A percentile compares a stretch with the other conserved stretches of the same genome.
Conservation (phyloP, 1,284 basidiomycete species). For the Sphagnurus paluster region DNA sequence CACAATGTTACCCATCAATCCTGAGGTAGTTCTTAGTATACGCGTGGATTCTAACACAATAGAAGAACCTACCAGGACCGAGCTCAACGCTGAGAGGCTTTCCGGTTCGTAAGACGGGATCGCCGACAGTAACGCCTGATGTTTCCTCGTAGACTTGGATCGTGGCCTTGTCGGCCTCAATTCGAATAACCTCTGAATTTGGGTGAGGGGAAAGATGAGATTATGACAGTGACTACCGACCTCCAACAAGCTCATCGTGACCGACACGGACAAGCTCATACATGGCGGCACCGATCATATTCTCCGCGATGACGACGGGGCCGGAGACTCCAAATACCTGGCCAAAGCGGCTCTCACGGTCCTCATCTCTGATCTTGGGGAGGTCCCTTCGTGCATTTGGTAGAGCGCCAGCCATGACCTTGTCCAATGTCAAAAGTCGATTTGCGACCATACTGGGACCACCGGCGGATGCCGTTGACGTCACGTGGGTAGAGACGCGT, state of each 20-base stretch:
- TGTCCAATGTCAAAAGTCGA: background rate
- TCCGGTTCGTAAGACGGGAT: slow-evolving; percentile 95
- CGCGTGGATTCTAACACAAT: background rate
- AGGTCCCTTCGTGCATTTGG: slow-evolving; percentile 87
- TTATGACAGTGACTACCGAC: slow-evolving; percentile 43
- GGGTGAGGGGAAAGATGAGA: background rate
- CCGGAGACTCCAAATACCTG: slow-evolving; percentile 94
- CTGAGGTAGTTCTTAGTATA: slow-evolving; percentile 37
- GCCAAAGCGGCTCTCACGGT: slow-evolving; percentile 86
- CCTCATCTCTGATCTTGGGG: slow-evolving; percentile 86
- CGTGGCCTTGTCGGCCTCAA: slow-evolving; percentile 95
- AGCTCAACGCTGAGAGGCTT: slow-evolving; percentile 98
- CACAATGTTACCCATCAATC: slow-evolving; percentile 98
- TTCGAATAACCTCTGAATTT: slow-evolving; percentile 90
- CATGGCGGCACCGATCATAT: slow-evolving; percentile 96
- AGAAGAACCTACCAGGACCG: slow-evolving; percentile 75
- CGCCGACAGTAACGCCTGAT: slow-evolving; percentile 96
- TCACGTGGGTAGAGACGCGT: slow-evolving; percentile 39
- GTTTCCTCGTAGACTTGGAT: slow-evolving; percentile 99
- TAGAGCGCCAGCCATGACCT: slow-evolving; percentile 84
- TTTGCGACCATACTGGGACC: background rate
- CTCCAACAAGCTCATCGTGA: slow-evolving; percentile 95
- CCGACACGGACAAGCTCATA: slow-evolving; percentile 96
- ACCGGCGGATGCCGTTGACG: slow-evolving; percentile 28
- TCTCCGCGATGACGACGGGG: slow-evolving; percentile 95